Evolutionary conservation across 164 flowering plant species (phyloP), one percentile per base, ranked within the genome.

Genomic region (Litsea cubeba): DNA sequence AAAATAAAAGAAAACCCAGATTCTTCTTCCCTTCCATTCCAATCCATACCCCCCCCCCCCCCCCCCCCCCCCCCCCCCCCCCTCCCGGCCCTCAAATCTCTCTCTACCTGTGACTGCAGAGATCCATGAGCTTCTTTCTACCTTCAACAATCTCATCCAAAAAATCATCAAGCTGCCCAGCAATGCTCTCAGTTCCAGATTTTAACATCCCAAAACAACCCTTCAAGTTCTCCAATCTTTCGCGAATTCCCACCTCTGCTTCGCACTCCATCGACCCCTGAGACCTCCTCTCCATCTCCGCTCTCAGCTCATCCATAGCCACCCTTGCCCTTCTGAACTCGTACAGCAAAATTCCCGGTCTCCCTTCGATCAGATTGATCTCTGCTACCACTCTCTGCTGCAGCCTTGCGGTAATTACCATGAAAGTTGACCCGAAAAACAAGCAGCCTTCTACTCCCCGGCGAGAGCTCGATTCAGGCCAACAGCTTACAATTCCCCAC

Each of bases 71-170:
- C 0, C n/a, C 68, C 32, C 15, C 26, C 12, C 28, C 35, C 5
- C 5, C 5, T n/a, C n/a, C n/a, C n/a, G n/a, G n/a, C 35, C 24
- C 20, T n/a, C 51, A 24, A 24, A 1, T 18, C 24, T 50, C 22
- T 76, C 22, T 69, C 85, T 85, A 91, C 81, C 92, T 87, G 73
- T 91, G 94, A 76, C 93, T 94, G 85, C 98, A 94, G 28, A 94
- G 88, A 75, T 94, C 97, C 81, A 86, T 82, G 72, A 94, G 91
- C 83, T 83, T 92, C 88, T 90, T 90, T 82, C 98, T 94, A 4
- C 97, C 91, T 78, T 90, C 98, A 79, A 94, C 98, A 85, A 94
- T 94, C 78, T 94, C 98, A 87, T 94, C 98, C 78, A 94, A 88
- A 83, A n/a, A 90, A 82, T 94, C 98, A 85, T 94, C 98, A 82